Evolutionary conservation across 805 yeast species (phyloP).

Genomic region (Debaryomyces castellii): DNA sequence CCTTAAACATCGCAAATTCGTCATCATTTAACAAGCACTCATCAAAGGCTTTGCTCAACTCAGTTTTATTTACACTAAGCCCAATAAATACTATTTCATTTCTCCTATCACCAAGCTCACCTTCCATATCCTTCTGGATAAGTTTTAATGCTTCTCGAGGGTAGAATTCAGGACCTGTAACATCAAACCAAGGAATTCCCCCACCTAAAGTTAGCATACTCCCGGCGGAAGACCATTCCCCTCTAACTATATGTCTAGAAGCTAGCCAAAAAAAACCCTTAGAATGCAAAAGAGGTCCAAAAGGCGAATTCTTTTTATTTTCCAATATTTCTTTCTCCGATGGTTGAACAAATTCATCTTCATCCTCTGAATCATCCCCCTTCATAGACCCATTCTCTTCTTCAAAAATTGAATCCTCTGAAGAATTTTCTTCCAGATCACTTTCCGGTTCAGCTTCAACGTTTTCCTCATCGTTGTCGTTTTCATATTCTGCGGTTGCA

Average conservation of each 20-base stretch:
- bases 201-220: slow-evolving; percentile 40
- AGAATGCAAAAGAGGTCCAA: slow-evolving; percentile 38
- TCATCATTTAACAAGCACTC: slow-evolving; percentile 39
- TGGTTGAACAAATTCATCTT: slow-evolving; percentile 12
- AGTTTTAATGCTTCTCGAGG: slow-evolving; percentile 30
- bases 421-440: slow-evolving; percentile 7
- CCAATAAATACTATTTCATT: slow-evolving; percentile 50
- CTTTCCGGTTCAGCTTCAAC: slow-evolving; percentile 10
- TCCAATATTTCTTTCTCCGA: slow-evolving; percentile 24
- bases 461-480: slow-evolving; percentile 12
- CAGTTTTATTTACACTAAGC: slow-evolving; percentile 26
- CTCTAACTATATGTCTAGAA: slow-evolving; percentile 36
- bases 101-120: slow-evolving; percentile 42
- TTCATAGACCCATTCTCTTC: slow-evolving; percentile 10
- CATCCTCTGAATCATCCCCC: slow-evolving; percentile 9
- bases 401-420: neutral
- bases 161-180: slow-evolving; percentile 28
- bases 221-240: slow-evolving; percentile 48
- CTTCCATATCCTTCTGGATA: slow-evolving; percentile 36
- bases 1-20: slow-evolving; percentile 29
- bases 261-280: slow-evolving; percentile 46
- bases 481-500: slow-evolving; percentile 16
- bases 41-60: slow-evolving; percentile 30
- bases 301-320: slow-evolving; percentile 35
- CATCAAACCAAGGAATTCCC: slow-evolving; percentile 44